Evolutionary conservation across 345 rosid genomes (phyloP).

Genomic region (Populus deltoides): DNA sequence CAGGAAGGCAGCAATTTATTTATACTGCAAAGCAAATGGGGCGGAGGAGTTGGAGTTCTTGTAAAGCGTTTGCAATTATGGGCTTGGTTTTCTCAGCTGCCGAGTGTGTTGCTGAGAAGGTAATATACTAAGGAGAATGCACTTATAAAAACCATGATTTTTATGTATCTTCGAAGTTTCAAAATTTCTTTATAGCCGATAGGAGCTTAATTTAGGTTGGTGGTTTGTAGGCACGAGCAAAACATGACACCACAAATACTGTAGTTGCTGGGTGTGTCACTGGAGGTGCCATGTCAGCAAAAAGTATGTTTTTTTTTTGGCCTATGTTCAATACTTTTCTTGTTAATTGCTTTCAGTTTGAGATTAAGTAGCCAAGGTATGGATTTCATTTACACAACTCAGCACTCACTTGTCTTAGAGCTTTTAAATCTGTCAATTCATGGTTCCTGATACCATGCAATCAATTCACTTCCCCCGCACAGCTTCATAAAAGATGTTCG

Average conservation of each 20-base stretch:
- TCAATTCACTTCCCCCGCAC: neutral
- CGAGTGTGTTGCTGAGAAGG: constrained; percentile 92
- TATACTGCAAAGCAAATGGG: constrained; percentile 82
- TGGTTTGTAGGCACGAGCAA: constrained; percentile 66
- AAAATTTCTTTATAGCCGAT: neutral
- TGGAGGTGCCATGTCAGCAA: constrained; percentile 80
- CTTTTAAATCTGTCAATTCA: neutral
- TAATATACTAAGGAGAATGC: constrained; percentile 18
- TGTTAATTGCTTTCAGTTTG: neutral
- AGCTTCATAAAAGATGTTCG: neutral
- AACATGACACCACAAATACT: constrained; percentile 76
- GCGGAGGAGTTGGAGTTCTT: constrained; percentile 74
- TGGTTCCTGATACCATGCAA: neutral
- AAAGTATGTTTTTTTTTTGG: constrained; percentile 43
- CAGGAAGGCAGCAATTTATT: constrained; percentile 69
- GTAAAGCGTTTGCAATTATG: constrained; percentile 89
- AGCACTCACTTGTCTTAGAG: neutral
- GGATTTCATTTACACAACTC: neutral
- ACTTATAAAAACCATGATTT: neutral
- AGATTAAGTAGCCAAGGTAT: neutral
- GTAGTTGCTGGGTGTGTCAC: constrained; percentile 89
- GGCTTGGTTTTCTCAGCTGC: constrained; percentile 87
- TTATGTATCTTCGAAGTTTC: neutral
- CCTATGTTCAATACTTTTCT: neutral
- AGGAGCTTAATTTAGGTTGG: neutral